Percentiles rank a stretch among this genome's conserved stretches.
These are phyloP conservation scores for Furcasterigmium sp. DNA, from an alignment of 2,329 filamentous ascomycete species.

Conservation along the genomic window DNA sequence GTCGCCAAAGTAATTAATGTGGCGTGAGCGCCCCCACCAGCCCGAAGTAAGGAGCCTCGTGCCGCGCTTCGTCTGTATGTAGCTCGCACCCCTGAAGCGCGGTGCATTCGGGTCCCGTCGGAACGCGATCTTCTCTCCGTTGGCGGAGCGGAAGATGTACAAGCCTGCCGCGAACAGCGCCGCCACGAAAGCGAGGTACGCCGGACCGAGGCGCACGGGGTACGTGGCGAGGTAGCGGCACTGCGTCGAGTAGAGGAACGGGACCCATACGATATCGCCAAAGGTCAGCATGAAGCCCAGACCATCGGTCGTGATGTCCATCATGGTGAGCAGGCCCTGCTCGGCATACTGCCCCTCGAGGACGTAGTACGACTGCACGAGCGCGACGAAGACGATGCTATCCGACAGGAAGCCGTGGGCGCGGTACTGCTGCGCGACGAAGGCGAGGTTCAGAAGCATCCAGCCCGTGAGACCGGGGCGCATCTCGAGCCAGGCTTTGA, in stretches of 20 bases:
- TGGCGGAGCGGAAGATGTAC: slow-evolving; percentile 66
- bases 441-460: slow-evolving; percentile 63
- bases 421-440: slow-evolving; percentile 64
- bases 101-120: slow-evolving; percentile 64
- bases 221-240: slow-evolving; percentile 65
- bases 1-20: slow-evolving; percentile 73
- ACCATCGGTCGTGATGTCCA: slow-evolving; percentile 68
- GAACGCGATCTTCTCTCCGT: slow-evolving; percentile 74
- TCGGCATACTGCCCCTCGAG: slow-evolving; percentile 68
- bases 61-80: slow-evolving; percentile 61
- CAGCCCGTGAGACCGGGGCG: slow-evolving; percentile 67
- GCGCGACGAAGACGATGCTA: slow-evolving; percentile 60
- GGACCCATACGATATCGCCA: slow-evolving; percentile 68
- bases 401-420: slow-evolving; percentile 64
- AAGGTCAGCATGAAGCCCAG: slow-evolving; percentile 74
- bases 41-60: slow-evolving; percentile 62
- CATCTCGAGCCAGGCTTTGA: slow-evolving; percentile 67
- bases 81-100: slow-evolving; percentile 58
- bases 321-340: slow-evolving; percentile 65
- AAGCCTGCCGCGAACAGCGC: slow-evolving; percentile 57
- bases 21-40: slow-evolving; percentile 69
- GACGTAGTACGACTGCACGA: slow-evolving; percentile 62
- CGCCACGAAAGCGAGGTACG: slow-evolving; percentile 49
- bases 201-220: slow-evolving; percentile 56
- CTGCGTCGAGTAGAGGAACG: slow-evolving; percentile 65